A percentile compares a stretch with the other conserved stretches of the same genome.
These are phyloP conservation scores for Serendipita sp. DNA, from an alignment of 768 basidiomycete species.

Conservation along the genomic window DNA sequence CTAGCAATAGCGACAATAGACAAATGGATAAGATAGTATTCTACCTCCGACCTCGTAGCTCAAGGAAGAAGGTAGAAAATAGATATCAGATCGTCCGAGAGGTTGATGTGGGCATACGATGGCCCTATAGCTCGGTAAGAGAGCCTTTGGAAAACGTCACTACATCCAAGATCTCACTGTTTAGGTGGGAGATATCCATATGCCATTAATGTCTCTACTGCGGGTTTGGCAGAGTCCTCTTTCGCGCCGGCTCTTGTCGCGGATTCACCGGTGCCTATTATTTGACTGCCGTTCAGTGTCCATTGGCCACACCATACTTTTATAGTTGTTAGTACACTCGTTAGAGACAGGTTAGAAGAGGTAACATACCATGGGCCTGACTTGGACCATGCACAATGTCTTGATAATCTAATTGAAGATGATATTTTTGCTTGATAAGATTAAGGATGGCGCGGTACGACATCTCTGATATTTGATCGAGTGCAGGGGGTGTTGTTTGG, in stretches of 20 bases:
- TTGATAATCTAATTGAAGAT: not conserved
- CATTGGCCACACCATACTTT: slow-evolving; percentile 2
- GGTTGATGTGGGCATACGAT: too few relatives aligned
- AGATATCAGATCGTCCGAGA: too few relatives aligned
- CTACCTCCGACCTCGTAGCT: too few relatives aligned
- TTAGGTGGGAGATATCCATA: not conserved
- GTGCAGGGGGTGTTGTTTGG: not conserved
- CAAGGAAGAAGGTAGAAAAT: too few relatives aligned
- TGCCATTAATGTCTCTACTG: not conserved
- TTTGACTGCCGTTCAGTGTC: not conserved
- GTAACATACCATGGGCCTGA: slow-evolving; percentile 3
- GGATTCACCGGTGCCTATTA: slow-evolving; percentile 1
- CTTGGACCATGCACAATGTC: not conserved
- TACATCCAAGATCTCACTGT: not conserved
- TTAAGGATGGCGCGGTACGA: not conserved
- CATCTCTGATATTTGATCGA: not conserved
- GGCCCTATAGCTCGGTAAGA: too few relatives aligned
- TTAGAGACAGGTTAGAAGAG: not conserved
- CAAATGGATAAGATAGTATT: too few relatives aligned
- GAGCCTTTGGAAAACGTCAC: too few relatives aligned
- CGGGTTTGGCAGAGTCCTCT: slow-evolving; percentile 3
- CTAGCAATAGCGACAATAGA: too few relatives aligned
- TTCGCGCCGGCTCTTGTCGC: not conserved
- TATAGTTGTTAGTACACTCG: not conserved
- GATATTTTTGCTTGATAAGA: not conserved